Conservation (phyloP, 2,329 filamentous ascomycete genomes). For the Teratosphaeria nubilosa region DNA sequence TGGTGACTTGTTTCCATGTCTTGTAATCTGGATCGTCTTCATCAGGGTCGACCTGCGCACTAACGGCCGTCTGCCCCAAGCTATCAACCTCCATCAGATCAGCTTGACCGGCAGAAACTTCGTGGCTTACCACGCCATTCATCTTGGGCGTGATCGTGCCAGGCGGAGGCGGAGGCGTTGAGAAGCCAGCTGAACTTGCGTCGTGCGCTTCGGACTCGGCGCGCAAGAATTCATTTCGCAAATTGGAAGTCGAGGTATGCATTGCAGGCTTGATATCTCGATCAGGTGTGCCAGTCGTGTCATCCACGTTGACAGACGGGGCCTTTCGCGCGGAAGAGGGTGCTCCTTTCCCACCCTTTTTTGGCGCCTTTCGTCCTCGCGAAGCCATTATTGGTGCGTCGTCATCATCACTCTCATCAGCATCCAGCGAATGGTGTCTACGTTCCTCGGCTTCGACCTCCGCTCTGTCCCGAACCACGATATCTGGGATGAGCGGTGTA, state of each 20-base stretch:
- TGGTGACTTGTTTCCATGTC: slow-evolving; percentile 97
- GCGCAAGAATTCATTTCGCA: slow-evolving; percentile 44
- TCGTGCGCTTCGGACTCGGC: slow-evolving; percentile 67
- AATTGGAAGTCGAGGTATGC: slow-evolving; percentile 37
- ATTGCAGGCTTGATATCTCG: slow-evolving; percentile 61
- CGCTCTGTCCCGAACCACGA: slow-evolving; percentile 78
- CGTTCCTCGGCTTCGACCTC: slow-evolving; percentile 71
- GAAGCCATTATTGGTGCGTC: slow-evolving; percentile 84
- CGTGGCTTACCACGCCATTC: slow-evolving; percentile 46
- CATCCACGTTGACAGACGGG: slow-evolving; percentile 56
- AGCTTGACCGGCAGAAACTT: slow-evolving; percentile 55
- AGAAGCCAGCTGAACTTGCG: slow-evolving; percentile 71
- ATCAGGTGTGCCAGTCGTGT: slow-evolving; percentile 50
- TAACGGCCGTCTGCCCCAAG: slow-evolving; percentile 53
- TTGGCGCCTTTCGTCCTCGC: slow-evolving; percentile 75
- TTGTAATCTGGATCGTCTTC: slow-evolving; percentile 88
- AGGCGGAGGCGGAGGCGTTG: slow-evolving; percentile 59
- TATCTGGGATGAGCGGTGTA: slow-evolving; percentile 86
- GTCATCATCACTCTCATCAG: slow-evolving; percentile 82
- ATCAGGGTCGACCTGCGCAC: slow-evolving; percentile 64
- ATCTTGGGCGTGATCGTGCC: slow-evolving; percentile 67
- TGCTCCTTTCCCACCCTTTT: slow-evolving; percentile 61
- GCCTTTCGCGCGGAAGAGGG: slow-evolving; percentile 21
- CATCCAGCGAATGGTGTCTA: slow-evolving; percentile 71
- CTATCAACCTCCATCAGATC: slow-evolving; percentile 85